These are phyloP conservation scores for Parachlorella kessleri DNA, from an alignment of 139 green algal species.

Conservation along the genomic window DNA sequence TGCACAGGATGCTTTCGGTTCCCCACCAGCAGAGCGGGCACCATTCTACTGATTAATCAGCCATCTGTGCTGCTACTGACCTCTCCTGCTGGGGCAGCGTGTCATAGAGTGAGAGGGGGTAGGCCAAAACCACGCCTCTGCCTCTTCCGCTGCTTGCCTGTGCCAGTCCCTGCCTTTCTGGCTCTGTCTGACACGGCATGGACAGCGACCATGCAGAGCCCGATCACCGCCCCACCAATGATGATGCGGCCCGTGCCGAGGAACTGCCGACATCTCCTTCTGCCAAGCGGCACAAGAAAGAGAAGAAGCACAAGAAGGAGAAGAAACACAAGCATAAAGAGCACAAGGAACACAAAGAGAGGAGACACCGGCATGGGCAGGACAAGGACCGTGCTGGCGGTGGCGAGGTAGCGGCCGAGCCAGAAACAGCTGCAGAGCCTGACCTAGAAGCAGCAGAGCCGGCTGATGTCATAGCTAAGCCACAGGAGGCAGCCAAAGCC, in stretches of 20 bases:
- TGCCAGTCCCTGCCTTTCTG: neutral
- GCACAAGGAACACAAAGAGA: slow-evolving; percentile 32
- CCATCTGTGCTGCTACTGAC: too few species aligned
- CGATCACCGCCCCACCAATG: too few species aligned
- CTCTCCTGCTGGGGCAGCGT: too few species aligned
- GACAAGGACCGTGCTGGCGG: neutral
- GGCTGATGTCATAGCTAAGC: neutral
- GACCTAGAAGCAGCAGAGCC: slow-evolving; percentile 1
- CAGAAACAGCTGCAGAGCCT: neutral
- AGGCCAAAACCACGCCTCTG: neutral
- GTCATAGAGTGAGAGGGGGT: too few species aligned
- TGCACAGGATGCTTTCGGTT: too few species aligned
- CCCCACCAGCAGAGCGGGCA: too few species aligned
- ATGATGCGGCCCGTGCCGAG: too few species aligned
- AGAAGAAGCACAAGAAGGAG: slow-evolving; percentile 55
- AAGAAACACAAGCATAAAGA: slow-evolving; percentile 47
- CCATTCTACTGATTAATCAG: too few species aligned
- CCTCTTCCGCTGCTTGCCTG: neutral
- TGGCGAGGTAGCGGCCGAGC: neutral
- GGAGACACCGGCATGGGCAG: too few species aligned
- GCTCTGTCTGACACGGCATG: neutral
- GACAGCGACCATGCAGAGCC: neutral
- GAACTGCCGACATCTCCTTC: neutral
- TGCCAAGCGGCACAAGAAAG: slow-evolving; percentile 34
- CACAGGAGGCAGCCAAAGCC: neutral